Conservation (phyloP, 805 yeast species). For the Schwanniomyces sp. region DNA sequence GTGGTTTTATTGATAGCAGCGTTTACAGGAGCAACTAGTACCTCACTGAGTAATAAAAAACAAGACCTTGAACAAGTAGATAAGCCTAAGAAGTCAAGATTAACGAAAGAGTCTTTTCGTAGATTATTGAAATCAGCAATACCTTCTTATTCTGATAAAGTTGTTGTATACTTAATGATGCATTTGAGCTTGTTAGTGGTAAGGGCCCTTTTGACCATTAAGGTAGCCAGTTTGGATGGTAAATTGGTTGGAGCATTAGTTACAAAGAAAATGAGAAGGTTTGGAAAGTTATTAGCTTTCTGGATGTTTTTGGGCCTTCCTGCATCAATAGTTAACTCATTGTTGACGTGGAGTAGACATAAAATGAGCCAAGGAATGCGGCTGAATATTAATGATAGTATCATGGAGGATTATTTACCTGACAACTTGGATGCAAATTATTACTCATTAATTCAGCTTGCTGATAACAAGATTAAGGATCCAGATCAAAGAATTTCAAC, state of each 20-base stretch:
- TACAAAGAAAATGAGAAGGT: constrained; percentile 62
- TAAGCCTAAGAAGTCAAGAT: constrained; percentile 15
- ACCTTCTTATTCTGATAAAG: constrained; percentile 27
- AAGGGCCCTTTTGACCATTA: constrained; percentile 73
- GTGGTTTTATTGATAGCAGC: constrained; percentile 42
- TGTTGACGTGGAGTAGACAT: constrained; percentile 60
- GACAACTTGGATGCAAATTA: constrained; percentile 66
- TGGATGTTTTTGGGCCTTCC: constrained; percentile 91
- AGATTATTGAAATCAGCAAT: constrained; percentile 34
- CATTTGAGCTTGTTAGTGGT: constrained; percentile 62
- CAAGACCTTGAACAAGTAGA: constrained; percentile 3
- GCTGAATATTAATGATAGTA: constrained; percentile 58
- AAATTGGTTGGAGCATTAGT: constrained; percentile 78
- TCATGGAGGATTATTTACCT: constrained; percentile 73
- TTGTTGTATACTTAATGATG: constrained; percentile 37
- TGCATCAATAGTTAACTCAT: constrained; percentile 74
- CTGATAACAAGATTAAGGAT: constrained; percentile 53
- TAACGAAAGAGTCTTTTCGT: constrained; percentile 28
- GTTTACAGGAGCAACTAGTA: constrained; percentile 41
- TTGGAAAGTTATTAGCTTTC: constrained; percentile 58
- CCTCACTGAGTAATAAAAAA: constrained; percentile 11
- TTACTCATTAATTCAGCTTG: constrained; percentile 67
- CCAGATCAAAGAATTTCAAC: constrained; percentile 85
- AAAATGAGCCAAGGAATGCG: constrained; percentile 61
- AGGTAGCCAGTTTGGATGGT: constrained; percentile 87